Conservation (phyloP, 2,329 filamentous ascomycete genomes). For the Hypocrella siamensis region DNA sequence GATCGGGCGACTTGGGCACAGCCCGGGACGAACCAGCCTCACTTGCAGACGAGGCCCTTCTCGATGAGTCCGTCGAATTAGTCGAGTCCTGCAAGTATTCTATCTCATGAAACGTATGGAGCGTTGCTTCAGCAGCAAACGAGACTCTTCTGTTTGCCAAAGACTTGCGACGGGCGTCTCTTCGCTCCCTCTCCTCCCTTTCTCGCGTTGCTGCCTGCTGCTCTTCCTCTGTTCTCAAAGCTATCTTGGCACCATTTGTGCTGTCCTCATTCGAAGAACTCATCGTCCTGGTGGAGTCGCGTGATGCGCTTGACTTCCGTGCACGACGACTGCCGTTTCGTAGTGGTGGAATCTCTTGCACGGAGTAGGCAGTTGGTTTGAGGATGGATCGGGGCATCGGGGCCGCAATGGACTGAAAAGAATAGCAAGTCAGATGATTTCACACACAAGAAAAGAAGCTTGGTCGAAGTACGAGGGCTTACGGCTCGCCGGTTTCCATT, state of each 20-base stretch:
- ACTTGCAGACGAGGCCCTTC: slow-evolving; percentile 48
- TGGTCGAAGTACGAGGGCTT: slow-evolving; percentile 12
- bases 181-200: slow-evolving; percentile 56
- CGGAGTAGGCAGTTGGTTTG: slow-evolving; percentile 59
- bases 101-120: slow-evolving; percentile 93
- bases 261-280: slow-evolving; percentile 9
- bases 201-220: slow-evolving; percentile 55
- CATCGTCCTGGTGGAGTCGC: slow-evolving; percentile 4
- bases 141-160: slow-evolving; percentile 87
- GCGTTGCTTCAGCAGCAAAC: slow-evolving; percentile 89
- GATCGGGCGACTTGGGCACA: slow-evolving; percentile 42
- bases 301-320: background rate
- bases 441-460: no score
- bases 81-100: slow-evolving; percentile 82
- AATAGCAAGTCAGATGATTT: background rate
- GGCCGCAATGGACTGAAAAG: slow-evolving; percentile 36
- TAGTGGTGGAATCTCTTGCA: slow-evolving; percentile 50
- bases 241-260: slow-evolving; percentile 37
- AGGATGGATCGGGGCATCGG: slow-evolving; percentile 53
- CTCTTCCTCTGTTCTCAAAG: slow-evolving; percentile 53
- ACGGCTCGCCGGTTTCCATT: slow-evolving; percentile 71
- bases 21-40: slow-evolving; percentile 20
- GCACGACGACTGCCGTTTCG: slow-evolving; percentile 21
- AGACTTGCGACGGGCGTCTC: slow-evolving; percentile 83
- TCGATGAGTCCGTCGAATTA: slow-evolving; percentile 59